A percentile compares a stretch with the other conserved stretches of the same genome.
Evolutionary conservation across 805 yeast species (phyloP).

Genomic region (Metschnikowia similis): DNA sequence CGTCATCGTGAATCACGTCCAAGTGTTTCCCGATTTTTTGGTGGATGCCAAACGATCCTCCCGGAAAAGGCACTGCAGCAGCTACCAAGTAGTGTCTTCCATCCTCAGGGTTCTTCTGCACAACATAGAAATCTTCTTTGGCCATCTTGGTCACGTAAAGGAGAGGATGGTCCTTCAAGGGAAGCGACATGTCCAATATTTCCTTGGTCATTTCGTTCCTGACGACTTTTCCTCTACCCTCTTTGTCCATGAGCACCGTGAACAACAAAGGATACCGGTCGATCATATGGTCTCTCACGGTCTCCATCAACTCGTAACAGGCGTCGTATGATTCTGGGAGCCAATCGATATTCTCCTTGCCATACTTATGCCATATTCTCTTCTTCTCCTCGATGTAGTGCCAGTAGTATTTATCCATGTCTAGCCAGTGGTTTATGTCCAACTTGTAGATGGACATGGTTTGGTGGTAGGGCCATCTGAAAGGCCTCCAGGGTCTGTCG

Average conservation of each 20-base stretch:
- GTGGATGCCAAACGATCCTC: constrained; percentile 65
- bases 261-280: constrained; percentile 62
- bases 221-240: constrained; percentile 48
- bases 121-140: constrained; percentile 71
- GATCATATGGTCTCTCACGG: constrained; percentile 55
- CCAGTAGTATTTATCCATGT: constrained; percentile 72
- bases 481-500: constrained; percentile 79
- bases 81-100: constrained; percentile 63
- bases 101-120: constrained; percentile 43
- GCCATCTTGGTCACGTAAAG: constrained; percentile 63
- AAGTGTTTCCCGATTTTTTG: constrained; percentile 57
- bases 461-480: constrained; percentile 77
- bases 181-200: constrained; percentile 53
- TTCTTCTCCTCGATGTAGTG: constrained; percentile 62
- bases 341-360: constrained; percentile 60
- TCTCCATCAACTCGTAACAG: constrained; percentile 59
- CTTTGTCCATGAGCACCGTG: constrained; percentile 37
- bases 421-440: constrained; percentile 74
- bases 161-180: constrained; percentile 62
- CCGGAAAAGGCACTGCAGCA: constrained; percentile 77
- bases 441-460: constrained; percentile 71
- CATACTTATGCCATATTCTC: constrained; percentile 54
- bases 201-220: constrained; percentile 62
- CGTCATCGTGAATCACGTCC: constrained; percentile 62
- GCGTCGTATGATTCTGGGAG: constrained; percentile 62